A percentile compares a stretch with the other conserved stretches of the same genome.
phyloP scores from a whole-genome alignment of 495 filamentous ascomycete genomes.

The Penicillium riverlandense region DNA sequence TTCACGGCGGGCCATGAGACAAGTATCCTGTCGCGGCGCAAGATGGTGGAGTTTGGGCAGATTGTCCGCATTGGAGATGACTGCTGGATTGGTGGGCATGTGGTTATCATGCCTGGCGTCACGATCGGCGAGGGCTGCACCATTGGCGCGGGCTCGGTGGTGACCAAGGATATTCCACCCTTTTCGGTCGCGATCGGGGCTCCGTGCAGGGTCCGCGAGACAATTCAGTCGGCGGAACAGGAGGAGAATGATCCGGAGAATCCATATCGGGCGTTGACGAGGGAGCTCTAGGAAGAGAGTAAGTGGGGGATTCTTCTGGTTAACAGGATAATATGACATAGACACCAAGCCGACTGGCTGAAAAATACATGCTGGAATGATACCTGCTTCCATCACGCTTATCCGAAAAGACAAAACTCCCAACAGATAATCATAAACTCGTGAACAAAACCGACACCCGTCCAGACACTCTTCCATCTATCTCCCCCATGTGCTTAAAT shows the following conservation, averaged over 20 bases:
- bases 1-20: slow-evolving; percentile 66
- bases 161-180: slow-evolving; percentile 28
- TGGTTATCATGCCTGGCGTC: slow-evolving; percentile 64
- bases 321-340: too few species aligned
- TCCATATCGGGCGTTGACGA: slow-evolving; percentile 6
- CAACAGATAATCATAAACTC: too few species aligned
- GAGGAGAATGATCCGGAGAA: slow-evolving; percentile 13
- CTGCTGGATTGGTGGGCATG: slow-evolving; percentile 78
- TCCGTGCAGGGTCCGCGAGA: slow-evolving; percentile 16
- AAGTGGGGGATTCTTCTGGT: too few species aligned
- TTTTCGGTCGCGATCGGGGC: slow-evolving; percentile 31
- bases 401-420: too few species aligned
- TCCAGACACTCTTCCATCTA: too few species aligned
- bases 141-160: slow-evolving; percentile 38
- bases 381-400: too few species aligned
- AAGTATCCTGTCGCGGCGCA: slow-evolving; percentile 56
- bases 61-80: slow-evolving; percentile 73
- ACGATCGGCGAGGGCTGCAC: slow-evolving; percentile 43
- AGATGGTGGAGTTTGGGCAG: slow-evolving; percentile 65
- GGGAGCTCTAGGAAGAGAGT: neutral
- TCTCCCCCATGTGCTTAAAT: too few species aligned
- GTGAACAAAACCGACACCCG: too few species aligned
- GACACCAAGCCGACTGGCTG: neutral
- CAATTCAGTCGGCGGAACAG: slow-evolving; percentile 11
- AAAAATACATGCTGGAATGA: too few species aligned